phyloP scores from a whole-genome alignment of 176 grass and related monocot species.

The Panicum miliaceum region DNA sequence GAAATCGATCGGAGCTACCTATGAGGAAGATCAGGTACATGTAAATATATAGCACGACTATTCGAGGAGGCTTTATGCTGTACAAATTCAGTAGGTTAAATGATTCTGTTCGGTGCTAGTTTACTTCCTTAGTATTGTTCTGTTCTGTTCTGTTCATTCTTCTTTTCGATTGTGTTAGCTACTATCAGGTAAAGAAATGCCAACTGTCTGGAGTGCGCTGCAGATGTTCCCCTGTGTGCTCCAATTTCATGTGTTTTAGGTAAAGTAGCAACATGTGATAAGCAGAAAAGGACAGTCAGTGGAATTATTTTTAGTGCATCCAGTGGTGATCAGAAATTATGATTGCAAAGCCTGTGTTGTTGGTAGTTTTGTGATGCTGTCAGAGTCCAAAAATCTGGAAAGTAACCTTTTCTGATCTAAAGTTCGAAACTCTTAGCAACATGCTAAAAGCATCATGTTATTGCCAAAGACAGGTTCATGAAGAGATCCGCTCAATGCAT shows the following conservation, averaged over 20 bases:
- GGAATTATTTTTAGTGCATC: not conserved
- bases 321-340: not conserved
- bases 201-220: not conserved
- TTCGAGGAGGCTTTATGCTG: slow-evolving; percentile 32
- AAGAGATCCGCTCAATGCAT: not conserved
- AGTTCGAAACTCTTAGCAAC: not conserved
- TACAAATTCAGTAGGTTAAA: slow-evolving; percentile 12
- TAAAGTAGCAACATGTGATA: slow-evolving; percentile 20
- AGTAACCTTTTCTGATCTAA: not conserved
- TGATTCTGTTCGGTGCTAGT: not conserved
- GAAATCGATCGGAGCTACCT: slow-evolving; percentile 35
- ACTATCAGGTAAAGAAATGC: not conserved
- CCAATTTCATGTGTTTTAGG: slow-evolving; percentile 11
- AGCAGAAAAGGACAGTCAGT: slow-evolving; percentile 1
- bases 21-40: slow-evolving; percentile 38
- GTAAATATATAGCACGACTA: slow-evolving; percentile 53
- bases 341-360: not conserved
- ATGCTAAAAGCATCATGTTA: slow-evolving; percentile 1
- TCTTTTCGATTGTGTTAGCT: not conserved
- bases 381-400: not conserved
- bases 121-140: not conserved
- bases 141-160: not conserved
- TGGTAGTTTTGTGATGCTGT: not conserved
- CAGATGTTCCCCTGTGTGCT: not conserved
- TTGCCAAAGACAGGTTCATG: not conserved